Evolutionary conservation across 1,139 yeast genomes (phyloP), one percentile per base, ranked within the genome.

Genomic region (Candida labiduridarum): DNA sequence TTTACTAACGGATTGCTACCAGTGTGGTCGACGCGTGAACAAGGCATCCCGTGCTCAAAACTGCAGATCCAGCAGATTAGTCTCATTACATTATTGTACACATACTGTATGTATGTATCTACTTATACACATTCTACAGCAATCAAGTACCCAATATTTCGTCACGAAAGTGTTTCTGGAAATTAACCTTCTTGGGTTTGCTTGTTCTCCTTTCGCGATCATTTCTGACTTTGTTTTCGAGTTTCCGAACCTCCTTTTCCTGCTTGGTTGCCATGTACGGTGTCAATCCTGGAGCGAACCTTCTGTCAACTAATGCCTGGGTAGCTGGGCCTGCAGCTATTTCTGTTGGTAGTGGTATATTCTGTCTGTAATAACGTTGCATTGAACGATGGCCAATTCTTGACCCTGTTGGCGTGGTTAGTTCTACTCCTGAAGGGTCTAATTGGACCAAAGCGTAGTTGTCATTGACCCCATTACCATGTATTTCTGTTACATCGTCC

Each of bases 301-400:
- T 61, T 45, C 78, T 59, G 54, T 76, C 80, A 2, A 67, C 74
- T 41, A 75, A 52, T 0, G 77, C 75, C 27, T 73, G 71, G 0
- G 79, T 71, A 45, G 58, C 68, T 39, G 60, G 63, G 0, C 71
- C 63, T 11, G 74, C 78, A 11, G 60, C 51, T 9, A 60, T 48
- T 11, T 59, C 68, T 7, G 62, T 49, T 2, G 74, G 71, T 14
- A 59, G 47, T 0, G 66, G 61, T 22, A 71, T 59, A 46, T 68
- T 72, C 54, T 74, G 82, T 47, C 77, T 75, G 50, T 74, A 71
- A 51, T 74, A 73, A 41, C 76, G 65, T n/a, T 67, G 61, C 74
- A 77, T 71, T 2, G 78, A 63, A 47, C 84, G 62, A 59, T 80
- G 83, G 0, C 83, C 83, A 3, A 80, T 65, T 46, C 68, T 68